Percentiles rank a stretch among this genome's conserved stretches.
Conservation (phyloP, 1,284 basidiomycete genomes). For the Blastosporella zonata region DNA sequence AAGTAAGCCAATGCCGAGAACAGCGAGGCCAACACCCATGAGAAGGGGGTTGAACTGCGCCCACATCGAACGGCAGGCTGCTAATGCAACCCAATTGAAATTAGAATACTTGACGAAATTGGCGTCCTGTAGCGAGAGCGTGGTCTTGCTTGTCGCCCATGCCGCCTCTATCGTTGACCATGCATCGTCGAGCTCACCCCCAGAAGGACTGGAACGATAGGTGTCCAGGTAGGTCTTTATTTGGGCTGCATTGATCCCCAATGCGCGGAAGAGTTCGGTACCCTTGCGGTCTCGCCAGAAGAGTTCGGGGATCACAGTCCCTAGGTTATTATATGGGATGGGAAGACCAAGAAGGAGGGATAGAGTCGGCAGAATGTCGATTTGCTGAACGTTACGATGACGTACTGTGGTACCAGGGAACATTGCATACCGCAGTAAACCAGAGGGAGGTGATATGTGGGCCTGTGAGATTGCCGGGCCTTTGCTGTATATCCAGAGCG, state of each 20-base stretch:
- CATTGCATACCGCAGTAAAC: conserved; percentile 48
- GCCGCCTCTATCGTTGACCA: conserved; percentile 51
- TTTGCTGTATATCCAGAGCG: conserved; percentile 91
- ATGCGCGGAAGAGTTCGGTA: conserved; percentile 46
- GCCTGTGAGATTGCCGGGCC: conserved; percentile 40
- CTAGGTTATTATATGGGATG: conserved; percentile 95
- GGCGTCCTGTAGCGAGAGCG: conserved; percentile 25
- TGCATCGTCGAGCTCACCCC: conserved; percentile 65
- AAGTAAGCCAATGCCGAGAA: conserved; percentile 46
- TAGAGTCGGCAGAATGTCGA: conserved; percentile 90
- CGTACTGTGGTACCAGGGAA: conserved; percentile 60
- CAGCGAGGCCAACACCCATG: conserved; percentile 66
- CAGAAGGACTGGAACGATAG: conserved; percentile 70
- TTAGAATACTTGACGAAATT: conserved; percentile 40
- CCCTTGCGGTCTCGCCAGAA: conserved; percentile 54
- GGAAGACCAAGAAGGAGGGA: conserved; percentile 91
- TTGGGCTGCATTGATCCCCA: conserved; percentile 75
- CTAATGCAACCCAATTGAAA: conserved; percentile 67
- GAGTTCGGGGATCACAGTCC: conserved; percentile 87
- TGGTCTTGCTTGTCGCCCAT: conserved; percentile 39
- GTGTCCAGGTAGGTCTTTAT: conserved; percentile 75
- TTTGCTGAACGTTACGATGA: conserved; percentile 83
- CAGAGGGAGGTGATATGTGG: conserved; percentile 38
- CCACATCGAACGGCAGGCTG: conserved; percentile 84
- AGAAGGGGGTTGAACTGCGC: conserved; percentile 86